Base-by-base conservation (phyloP, 208 protist species). In the Crithidia bombi region DNA sequence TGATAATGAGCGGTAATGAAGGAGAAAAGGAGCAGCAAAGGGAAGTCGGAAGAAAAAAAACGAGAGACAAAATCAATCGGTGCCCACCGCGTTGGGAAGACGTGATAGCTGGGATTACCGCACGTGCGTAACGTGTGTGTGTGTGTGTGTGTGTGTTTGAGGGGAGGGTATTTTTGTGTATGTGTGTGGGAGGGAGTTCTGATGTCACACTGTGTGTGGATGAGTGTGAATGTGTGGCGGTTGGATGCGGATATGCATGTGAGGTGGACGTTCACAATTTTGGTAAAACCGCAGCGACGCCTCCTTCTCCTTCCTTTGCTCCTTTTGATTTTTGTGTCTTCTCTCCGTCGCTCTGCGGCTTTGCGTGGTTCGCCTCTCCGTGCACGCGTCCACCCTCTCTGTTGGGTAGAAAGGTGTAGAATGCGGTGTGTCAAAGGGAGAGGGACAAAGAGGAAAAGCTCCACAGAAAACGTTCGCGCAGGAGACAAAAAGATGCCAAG, bases 131-230 rank as follows among this genome's bases (percentile, higher is more conserved):
- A n/a, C n/a, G n/a, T n/a, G n/a, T n/a, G n/a, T n/a, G n/a, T 41
- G 36, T 41, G 36, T 41, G 36, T 41, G 12, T 6, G 6, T 41
- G 6, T 41, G 36, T 41, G 36, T 41, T 41, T 41, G 36, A 15
- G 36, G 36, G 36, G n/a, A n/a, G n/a, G 6, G 36, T 41, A 12
- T 41, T 6, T 41, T 6, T 57, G 55, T 61, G 35, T 39, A 9
- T 44, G 26, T 61, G 35, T 39, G 55, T 61, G 26, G n/a, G n/a
- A n/a, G n/a, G n/a, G n/a, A n/a, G n/a, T n/a, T n/a, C n/a, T n/a
- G n/a, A n/a, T n/a, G n/a, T n/a, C n/a, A n/a, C n/a, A n/a, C n/a
- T 35, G 50, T 55, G 50, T 55, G 50, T 55, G 15, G 36, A 41
- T 55, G 11, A 33, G 23, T 55, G 19, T 33, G 36, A 41, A 41